These are phyloP conservation scores for Bassia scoparia DNA, from an alignment of 148 eudicot genomes.

Conservation along the genomic window DNA sequence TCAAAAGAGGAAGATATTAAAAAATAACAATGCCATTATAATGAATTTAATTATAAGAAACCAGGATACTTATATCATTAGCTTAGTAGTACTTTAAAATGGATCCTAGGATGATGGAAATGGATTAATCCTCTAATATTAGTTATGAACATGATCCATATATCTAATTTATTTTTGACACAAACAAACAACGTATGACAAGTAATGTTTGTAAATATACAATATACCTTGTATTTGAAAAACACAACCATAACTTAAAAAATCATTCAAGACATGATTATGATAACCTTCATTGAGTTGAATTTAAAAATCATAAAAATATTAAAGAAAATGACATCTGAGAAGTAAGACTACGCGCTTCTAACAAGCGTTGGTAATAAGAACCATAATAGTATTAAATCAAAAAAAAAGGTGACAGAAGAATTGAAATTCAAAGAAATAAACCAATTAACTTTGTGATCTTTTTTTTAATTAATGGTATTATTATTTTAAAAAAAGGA, in stretches of 20 bases:
- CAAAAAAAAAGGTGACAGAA: background rate
- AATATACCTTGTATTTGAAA: background rate
- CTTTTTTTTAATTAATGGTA: too few species aligned
- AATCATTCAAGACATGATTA: background rate
- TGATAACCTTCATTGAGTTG: too few species aligned
- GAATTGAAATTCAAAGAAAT: constrained; percentile 5
- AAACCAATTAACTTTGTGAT: constrained; percentile 13
- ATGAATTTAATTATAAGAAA: background rate
- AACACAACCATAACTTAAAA: background rate
- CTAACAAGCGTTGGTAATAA: constrained; percentile 2
- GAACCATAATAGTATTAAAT: background rate
- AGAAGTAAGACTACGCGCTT: constrained; percentile 14
- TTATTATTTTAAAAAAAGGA: too few species aligned
- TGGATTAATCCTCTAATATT: background rate
- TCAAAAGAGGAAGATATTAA: background rate
- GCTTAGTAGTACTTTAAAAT: too few species aligned
- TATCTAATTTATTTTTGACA: background rate
- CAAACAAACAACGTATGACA: background rate
- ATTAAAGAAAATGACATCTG: too few species aligned
- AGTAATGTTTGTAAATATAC: background rate
- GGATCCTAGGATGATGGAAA: background rate
- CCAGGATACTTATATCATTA: background rate
- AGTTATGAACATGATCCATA: too few species aligned
- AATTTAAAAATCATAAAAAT: too few species aligned
- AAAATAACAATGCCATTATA: background rate